Conservation (phyloP, 2,329 filamentous ascomycete genomes). For the Pseudocercospora fijiensis region DNA sequence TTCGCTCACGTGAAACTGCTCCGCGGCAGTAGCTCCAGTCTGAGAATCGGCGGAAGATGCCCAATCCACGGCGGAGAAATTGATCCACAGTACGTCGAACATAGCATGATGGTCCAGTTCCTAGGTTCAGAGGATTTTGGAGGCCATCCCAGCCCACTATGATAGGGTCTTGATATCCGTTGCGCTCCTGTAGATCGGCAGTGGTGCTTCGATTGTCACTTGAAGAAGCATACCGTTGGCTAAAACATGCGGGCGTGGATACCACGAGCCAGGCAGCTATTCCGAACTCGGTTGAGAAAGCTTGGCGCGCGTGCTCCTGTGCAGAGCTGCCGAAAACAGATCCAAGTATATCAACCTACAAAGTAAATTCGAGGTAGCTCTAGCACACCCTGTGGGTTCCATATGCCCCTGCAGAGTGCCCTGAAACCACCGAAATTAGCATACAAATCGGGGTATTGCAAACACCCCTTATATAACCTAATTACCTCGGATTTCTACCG, state of each 20-base stretch:
- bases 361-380: too few relatives aligned
- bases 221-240: slow-evolving; percentile 3
- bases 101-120: slow-evolving; percentile 17
- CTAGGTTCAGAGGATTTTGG: slow-evolving; percentile 20
- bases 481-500: too few relatives aligned
- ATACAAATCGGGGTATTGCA: too few relatives aligned
- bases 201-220: slow-evolving; percentile 3
- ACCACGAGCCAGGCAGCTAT: too few relatives aligned
- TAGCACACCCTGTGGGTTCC: too few relatives aligned
- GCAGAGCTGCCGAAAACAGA: not conserved
- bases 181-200: not conserved
- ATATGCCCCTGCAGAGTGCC: too few relatives aligned
- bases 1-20: slow-evolving; percentile 26
- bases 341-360: too few relatives aligned
- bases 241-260: too few relatives aligned
- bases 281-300: not conserved
- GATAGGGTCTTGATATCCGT: slow-evolving; percentile 9
- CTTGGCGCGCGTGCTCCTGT: not conserved
- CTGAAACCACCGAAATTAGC: too few relatives aligned
- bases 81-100: slow-evolving; percentile 27
- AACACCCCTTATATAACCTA: too few relatives aligned
- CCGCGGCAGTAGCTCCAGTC: slow-evolving; percentile 13
- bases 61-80: slow-evolving; percentile 29
- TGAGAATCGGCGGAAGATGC: slow-evolving; percentile 26
- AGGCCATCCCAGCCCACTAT: slow-evolving; percentile 21